A percentile compares a stretch with the other conserved stretches of the same genome.
phyloP scores from a whole-genome alignment of 73 alveolate species.

The Tetrahymena borealis region DNA sequence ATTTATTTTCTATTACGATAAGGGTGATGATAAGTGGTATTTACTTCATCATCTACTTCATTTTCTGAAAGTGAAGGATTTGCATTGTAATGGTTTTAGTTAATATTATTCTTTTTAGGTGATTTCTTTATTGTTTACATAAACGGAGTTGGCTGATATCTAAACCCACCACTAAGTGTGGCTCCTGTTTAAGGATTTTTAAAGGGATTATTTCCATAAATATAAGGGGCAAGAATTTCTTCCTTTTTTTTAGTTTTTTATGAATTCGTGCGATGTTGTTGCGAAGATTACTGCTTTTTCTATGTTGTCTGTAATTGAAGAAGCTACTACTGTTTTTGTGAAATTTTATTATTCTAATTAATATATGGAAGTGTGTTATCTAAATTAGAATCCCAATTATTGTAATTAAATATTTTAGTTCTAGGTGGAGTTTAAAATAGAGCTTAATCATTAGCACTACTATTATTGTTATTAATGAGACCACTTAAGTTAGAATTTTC shows the following conservation, averaged over 20 bases:
- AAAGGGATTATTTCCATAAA: not conserved
- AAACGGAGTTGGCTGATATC: not conserved
- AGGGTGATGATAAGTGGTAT: not conserved
- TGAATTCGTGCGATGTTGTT: not conserved
- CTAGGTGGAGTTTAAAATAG: not conserved
- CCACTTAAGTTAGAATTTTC: not conserved
- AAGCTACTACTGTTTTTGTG: not conserved
- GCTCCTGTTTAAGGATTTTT: not conserved
- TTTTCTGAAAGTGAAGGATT: not conserved
- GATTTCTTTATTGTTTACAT: not conserved
- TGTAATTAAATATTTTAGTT: not conserved
- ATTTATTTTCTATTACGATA: not conserved
- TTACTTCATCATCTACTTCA: not conserved
- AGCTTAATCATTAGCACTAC: too few species aligned
- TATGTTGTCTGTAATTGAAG: not conserved
- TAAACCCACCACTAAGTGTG: not conserved
- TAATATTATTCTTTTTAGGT: not conserved
- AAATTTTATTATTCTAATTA: not conserved
- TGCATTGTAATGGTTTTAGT: not conserved
- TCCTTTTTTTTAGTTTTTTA: not conserved
- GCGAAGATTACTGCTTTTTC: not conserved
- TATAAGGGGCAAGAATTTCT: not conserved
- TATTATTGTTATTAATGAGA: not conserved
- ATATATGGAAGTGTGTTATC: not conserved
- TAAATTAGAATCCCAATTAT: not conserved